Base-by-base conservation (phyloP, 495 filamentous ascomycete species). In the Gamarada debralockiae region DNA sequence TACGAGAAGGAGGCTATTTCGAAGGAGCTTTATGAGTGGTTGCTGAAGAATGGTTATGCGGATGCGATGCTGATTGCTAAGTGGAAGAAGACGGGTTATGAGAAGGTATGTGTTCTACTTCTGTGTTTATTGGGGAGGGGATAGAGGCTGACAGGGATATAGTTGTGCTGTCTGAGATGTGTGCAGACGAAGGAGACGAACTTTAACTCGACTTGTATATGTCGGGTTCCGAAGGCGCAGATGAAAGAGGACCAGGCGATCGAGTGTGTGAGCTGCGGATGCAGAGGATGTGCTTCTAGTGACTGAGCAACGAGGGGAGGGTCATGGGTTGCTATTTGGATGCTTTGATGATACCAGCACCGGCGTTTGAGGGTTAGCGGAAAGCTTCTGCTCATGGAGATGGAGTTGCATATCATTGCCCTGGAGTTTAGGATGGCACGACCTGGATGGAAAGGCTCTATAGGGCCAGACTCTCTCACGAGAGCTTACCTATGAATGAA, bases 1-100 rank as follows among this genome's bases (percentile, higher is more conserved):
- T 98, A 97, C 70, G 86, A 95, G 66, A 96, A 96, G 72, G 89
- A 96, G 69, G 91, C 92, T 40, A 97, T 99, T 70, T 85, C 79
- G 54, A 90, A 88, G 68, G 75, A 81, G 66, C 76, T 97, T 13
- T 99, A 99, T 67, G 92, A 96, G 55, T 99, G 88, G 86, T 74
- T 97, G 60, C 76, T 97, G 40, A 99, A 99, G 79, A 95, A 97
- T 67, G 84, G 84, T 42, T 97, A 99, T 67, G 93, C 89, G 9
- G 93, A 99, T 73, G 81, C 87, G 17, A 92, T 86, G 67, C 73
- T 99, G 56, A 97, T 99, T 64, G 93, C 93, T 14, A 97, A 99
- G 72, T 99, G 93, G 93, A 99, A 99, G 80, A 99, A 97, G 72
- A 87, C 92, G 63, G 95, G 93, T 18, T 99, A 99, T 70, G 93